Evolutionary conservation across 2,329 filamentous ascomycete species (phyloP).

Genomic region (Pseudocercospora cruenta): DNA sequence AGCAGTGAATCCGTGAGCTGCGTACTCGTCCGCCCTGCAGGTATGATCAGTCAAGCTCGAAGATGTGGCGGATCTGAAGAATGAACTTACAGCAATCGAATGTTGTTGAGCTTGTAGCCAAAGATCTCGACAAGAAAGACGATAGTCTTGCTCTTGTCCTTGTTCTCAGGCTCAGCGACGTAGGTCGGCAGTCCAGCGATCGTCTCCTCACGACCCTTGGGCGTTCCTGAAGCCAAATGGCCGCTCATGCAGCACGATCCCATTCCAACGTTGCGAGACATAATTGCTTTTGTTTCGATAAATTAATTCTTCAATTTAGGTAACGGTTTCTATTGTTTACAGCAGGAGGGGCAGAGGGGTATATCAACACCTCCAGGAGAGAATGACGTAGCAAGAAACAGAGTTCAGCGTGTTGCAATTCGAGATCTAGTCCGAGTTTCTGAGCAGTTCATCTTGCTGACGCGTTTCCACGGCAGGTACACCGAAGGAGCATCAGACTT

Average conservation of each 20-base stretch:
- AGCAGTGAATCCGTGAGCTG: conserved; percentile 47
- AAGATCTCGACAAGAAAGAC: conserved; percentile 55
- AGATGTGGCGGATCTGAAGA: too few species aligned
- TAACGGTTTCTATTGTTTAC: background rate
- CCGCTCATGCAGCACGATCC: conserved; percentile 34
- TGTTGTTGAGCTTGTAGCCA: conserved; percentile 52
- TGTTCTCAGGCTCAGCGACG: conserved; percentile 30
- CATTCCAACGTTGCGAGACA: conserved; percentile 47
- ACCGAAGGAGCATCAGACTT: background rate
- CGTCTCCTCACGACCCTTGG: conserved; percentile 22
- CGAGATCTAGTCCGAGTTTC: too few species aligned
- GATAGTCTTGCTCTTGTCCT: conserved; percentile 48
- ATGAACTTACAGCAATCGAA: conserved; percentile 42
- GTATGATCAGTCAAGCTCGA: background rate
- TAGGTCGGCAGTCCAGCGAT: conserved; percentile 31
- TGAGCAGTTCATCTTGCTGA: too few species aligned
- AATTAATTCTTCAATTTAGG: background rate
- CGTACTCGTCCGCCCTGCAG: conserved; percentile 49
- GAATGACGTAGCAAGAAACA: background rate
- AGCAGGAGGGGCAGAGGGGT: conserved; percentile 2
- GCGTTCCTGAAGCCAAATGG: conserved; percentile 26
- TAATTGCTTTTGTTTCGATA: conserved; percentile 22
- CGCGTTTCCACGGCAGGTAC: too few species aligned
- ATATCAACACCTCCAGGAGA: background rate
- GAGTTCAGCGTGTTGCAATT: background rate